Base-by-base conservation (phyloP, 2,329 filamentous ascomycete species). In the Calonectria honghensis region DNA sequence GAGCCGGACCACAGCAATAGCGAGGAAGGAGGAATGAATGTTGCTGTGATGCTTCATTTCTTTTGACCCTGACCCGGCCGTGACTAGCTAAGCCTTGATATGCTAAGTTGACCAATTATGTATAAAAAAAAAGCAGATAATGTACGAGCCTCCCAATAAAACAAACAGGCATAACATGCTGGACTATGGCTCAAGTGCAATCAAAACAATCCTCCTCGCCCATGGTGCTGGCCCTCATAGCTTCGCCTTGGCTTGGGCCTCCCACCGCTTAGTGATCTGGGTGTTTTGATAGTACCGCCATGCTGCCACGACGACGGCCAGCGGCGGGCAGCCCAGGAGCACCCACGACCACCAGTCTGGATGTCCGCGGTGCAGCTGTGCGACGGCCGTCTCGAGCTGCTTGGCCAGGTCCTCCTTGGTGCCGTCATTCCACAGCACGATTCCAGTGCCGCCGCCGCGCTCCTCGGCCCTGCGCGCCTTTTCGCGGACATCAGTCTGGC, bases 391-490 rank as follows among this genome's bases (percentile, higher is more conserved):
- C 67, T 89, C 88, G 14, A 98, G 87, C 83, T 95, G 92, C 66
- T 82, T 84, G 84, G 91, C 90, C 81, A 99, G 84, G 76, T 95
- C 91, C 45, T 92, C 92, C 81, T 89, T 93, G 61, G 91, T 92
- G 3, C 91, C 91, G 85, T 98, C 96, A 86, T 99, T 99, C 95
- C 95, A 97, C 31, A 99, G 90, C 41, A 98, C 95, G 4, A 96
- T 90, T 0, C 96, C 96, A 63, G 89, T 90, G 9, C 91, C 92
- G 57, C 85, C 83, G 67, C 88, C 91, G 59, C 95, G 88, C 61
- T 90, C 92, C 85, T 94, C 88, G 75, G 93, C 95, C 83, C 95
- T 88, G 83, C 90, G 89, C 24, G 95, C 96, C 89, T 98, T 98
- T 80, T 94, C 91, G 77, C 92, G 89, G 75, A 98, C 94, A 84